Percentiles rank a stretch among this genome's conserved stretches.
Evolutionary conservation across 1,284 basidiomycete genomes (phyloP).

Genomic region (Lentinus polychrous): DNA sequence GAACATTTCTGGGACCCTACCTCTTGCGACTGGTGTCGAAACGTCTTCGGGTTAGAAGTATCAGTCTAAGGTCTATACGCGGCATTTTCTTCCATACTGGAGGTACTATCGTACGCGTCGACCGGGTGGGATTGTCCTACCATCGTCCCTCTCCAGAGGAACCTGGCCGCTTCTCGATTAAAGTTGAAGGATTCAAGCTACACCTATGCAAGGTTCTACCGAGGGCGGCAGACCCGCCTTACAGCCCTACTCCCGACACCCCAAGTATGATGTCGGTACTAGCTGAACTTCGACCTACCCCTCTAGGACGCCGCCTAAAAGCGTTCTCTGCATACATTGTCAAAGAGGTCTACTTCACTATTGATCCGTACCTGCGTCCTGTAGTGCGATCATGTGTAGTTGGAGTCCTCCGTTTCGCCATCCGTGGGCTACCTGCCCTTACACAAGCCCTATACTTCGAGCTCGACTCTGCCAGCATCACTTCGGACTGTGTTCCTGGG

Average conservation of each 20-base stretch:
- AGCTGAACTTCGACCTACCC: slow-evolving; percentile 5
- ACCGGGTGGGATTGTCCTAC: slow-evolving; percentile 59
- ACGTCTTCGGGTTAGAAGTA: slow-evolving; percentile 58
- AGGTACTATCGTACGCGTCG: slow-evolving; percentile 46
- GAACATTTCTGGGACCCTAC: slow-evolving; percentile 60
- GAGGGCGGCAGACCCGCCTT: background rate
- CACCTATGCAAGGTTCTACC: slow-evolving; percentile 35
- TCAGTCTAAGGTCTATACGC: slow-evolving; percentile 69
- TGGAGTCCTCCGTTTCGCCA: slow-evolving; percentile 45
- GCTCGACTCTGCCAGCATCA: slow-evolving; percentile 45
- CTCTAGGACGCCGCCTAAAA: background rate
- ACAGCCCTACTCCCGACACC: background rate
- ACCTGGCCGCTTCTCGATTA: slow-evolving; percentile 48
- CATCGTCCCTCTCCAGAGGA: slow-evolving; percentile 37
- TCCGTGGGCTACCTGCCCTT: slow-evolving; percentile 57
- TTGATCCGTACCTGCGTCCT: slow-evolving; percentile 59
- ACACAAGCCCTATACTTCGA: slow-evolving; percentile 64
- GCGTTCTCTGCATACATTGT: slow-evolving; percentile 11
- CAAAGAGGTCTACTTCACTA: slow-evolving; percentile 30
- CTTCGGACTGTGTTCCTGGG: slow-evolving; percentile 42
- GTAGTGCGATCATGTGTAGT: slow-evolving; percentile 49
- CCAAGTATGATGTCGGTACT: background rate
- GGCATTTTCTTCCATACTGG: slow-evolving; percentile 62
- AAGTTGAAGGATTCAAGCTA: slow-evolving; percentile 52
- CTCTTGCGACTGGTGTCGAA: slow-evolving; percentile 50